Evolutionary conservation across 2,329 filamentous ascomycete species (phyloP).

Genomic region (Penicillium sp.): DNA sequence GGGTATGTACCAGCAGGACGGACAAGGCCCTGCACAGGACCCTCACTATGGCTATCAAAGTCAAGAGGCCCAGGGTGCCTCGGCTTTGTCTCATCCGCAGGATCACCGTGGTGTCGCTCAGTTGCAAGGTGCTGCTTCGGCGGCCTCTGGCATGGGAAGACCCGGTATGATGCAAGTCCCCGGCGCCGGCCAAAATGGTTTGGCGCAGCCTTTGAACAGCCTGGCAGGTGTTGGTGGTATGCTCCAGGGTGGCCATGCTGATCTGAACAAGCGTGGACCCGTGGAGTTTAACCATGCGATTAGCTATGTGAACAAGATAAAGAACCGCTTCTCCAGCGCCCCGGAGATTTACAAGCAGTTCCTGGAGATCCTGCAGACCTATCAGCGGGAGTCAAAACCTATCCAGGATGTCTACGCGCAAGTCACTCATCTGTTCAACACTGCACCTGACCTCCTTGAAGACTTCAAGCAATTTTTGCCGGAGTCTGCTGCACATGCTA

Average conservation of each 20-base stretch:
- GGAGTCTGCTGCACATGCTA: constrained; percentile 71
- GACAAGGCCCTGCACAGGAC: constrained; percentile 39
- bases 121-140: constrained; percentile 60
- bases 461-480: constrained; percentile 99
- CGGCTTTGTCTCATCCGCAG: constrained; percentile 53
- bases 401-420: constrained; percentile 98
- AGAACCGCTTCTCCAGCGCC: constrained; percentile 96
- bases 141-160: constrained; percentile 49
- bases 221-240: constrained; percentile 60
- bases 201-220: constrained; percentile 52
- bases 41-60: constrained; percentile 41
- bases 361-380: constrained; percentile 94
- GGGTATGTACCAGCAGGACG: constrained; percentile 35
- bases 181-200: constrained; percentile 41
- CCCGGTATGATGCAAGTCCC: constrained; percentile 48
- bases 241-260: constrained; percentile 50
- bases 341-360: constrained; percentile 99
- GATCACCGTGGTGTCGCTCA: constrained; percentile 63
- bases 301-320: constrained; percentile 99
- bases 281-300: constrained; percentile 99
- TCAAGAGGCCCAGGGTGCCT: constrained; percentile 46
- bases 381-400: constrained; percentile 94
- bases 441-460: constrained; percentile 87
- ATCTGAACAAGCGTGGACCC: constrained; percentile 77
- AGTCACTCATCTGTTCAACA: constrained; percentile 88